Percentiles rank a stretch among this genome's conserved stretches.
Evolutionary conservation across 2,329 filamentous ascomycete genomes (phyloP).

Genomic region (Penicillium crustosum): DNA sequence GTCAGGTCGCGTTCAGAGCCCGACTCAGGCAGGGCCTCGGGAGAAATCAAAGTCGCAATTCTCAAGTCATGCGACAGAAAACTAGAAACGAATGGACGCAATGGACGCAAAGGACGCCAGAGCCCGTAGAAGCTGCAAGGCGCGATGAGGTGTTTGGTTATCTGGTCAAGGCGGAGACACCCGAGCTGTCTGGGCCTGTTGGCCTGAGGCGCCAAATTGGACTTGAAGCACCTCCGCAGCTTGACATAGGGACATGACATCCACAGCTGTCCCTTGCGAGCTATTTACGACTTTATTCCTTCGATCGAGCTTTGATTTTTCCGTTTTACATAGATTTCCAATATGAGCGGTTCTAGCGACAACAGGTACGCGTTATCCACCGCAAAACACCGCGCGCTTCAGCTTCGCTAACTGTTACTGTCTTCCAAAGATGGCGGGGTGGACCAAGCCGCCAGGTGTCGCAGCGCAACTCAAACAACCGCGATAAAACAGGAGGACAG

Average conservation of each 20-base stretch:
- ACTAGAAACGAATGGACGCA: neutral
- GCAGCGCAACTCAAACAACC: conserved; percentile 39
- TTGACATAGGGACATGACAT: conserved; percentile 8
- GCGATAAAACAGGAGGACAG: conserved; percentile 30
- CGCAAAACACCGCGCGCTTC: neutral
- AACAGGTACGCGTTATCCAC: conserved; percentile 32
- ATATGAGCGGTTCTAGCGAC: conserved; percentile 40
- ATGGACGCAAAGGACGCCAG: conserved; percentile 5
- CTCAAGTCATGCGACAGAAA: neutral
- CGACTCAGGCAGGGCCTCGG: neutral
- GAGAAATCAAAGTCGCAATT: neutral
- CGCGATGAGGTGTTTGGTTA: conserved; percentile 18
- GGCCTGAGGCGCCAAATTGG: conserved; percentile 22
- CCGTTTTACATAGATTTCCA: conserved; percentile 14
- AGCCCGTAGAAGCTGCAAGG: conserved; percentile 3
- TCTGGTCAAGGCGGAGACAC: conserved; percentile 25
- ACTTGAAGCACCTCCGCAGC: conserved; percentile 11
- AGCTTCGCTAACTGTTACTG: conserved; percentile 13
- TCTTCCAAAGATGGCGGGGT: conserved; percentile 40
- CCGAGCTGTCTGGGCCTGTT: neutral
- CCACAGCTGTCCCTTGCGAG: conserved; percentile 25
- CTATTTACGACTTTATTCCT: neutral
- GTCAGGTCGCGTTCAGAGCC: conserved; percentile 21
- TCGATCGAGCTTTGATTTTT: neutral
- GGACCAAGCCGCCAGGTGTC: conserved; percentile 40